phyloP scores from a whole-genome alignment of 2,329 filamentous ascomycete species.

The Fusarium secorum region DNA sequence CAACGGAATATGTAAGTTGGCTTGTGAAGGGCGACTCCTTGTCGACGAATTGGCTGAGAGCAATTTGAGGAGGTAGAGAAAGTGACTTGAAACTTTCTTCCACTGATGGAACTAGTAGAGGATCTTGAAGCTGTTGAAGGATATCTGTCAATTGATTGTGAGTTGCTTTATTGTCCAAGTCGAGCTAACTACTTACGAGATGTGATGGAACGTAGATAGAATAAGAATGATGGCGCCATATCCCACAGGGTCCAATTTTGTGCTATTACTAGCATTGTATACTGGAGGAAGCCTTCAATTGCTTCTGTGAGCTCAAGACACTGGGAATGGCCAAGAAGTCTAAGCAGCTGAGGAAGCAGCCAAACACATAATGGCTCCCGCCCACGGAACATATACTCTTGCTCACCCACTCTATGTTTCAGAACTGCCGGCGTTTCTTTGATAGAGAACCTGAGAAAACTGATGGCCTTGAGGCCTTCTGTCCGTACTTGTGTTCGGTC shows the following conservation, averaged over 20 bases:
- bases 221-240: constrained; percentile 52
- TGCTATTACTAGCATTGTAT: constrained; percentile 56
- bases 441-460: constrained; percentile 78
- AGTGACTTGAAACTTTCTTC: constrained; percentile 42
- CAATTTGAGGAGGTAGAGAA: constrained; percentile 51
- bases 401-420: constrained; percentile 52
- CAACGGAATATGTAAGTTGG: constrained; percentile 52
- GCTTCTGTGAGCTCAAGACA: constrained; percentile 58
- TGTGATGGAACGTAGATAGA: constrained; percentile 59
- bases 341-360: constrained; percentile 67
- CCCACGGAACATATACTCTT: constrained; percentile 60
- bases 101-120: constrained; percentile 38
- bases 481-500: constrained; percentile 61
- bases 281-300: constrained; percentile 62
- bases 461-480: constrained; percentile 75
- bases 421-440: constrained; percentile 78
- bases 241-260: constrained; percentile 58
- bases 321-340: constrained; percentile 61
- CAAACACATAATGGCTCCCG: constrained; percentile 71
- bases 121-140: constrained; percentile 48
- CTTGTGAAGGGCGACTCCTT: constrained; percentile 31
- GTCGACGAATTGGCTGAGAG: constrained; percentile 49
- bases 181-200: constrained; percentile 50
- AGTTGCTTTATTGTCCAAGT: not conserved
- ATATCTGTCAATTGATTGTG: constrained; percentile 38